Percentiles rank a stretch among this genome's conserved stretches.
phyloP scores from a whole-genome alignment of 2,329 filamentous ascomycete species.

The Macrophomina tecta region DNA sequence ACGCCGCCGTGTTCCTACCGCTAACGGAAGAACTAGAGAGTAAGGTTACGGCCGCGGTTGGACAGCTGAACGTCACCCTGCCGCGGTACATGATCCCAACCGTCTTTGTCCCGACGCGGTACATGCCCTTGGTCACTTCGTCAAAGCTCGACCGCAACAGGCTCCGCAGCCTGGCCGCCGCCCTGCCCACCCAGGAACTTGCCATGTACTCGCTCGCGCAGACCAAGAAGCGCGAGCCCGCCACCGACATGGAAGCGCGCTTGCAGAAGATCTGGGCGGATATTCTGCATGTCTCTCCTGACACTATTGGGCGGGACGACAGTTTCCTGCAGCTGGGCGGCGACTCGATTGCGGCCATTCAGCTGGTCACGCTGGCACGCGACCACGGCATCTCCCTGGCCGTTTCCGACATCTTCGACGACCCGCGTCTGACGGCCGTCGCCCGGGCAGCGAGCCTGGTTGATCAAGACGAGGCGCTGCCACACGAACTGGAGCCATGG shows the following conservation, averaged over 20 bases:
- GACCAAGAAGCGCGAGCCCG: neutral
- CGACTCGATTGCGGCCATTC: conserved; percentile 58
- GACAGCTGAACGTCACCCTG: neutral
- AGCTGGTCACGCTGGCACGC: conserved; percentile 61
- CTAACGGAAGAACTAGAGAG: neutral
- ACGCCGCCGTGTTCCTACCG: neutral
- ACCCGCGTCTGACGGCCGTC: neutral
- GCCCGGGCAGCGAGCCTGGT: neutral
- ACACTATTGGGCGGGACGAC: conserved; percentile 39
- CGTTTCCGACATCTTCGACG: conserved; percentile 62
- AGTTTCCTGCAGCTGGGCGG: conserved; percentile 56
- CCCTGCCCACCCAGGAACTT: neutral
- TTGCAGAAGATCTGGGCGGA: neutral
- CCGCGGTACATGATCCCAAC: conserved; percentile 9
- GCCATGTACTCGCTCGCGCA: neutral
- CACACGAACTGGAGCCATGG: neutral
- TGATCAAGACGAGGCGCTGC: neutral
- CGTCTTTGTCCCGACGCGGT: neutral
- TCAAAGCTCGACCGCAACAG: conserved; percentile 41
- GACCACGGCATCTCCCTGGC: conserved; percentile 56
- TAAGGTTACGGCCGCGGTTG: neutral
- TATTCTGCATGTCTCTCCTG: neutral
- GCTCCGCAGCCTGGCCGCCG: neutral
- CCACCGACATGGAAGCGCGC: neutral
- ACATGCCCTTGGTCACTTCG: conserved; percentile 37